A percentile compares a stretch with the other conserved stretches of the same genome.
Conservation (phyloP, 2,329 filamentous ascomycete genomes). For the Hypoxylon sp. region DNA sequence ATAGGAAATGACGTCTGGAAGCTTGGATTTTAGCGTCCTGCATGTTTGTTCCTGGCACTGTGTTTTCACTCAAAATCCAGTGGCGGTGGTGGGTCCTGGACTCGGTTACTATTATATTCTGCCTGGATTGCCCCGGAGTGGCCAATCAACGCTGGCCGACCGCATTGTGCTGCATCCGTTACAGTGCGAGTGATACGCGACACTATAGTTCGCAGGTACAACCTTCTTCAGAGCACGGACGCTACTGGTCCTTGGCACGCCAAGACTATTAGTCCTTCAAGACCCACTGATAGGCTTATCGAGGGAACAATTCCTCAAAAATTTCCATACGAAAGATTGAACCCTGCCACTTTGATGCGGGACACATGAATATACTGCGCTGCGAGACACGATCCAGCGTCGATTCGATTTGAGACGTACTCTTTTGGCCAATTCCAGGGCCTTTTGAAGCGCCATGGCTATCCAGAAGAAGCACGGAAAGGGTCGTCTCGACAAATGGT, state of each 20-base stretch:
- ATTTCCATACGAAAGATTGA: constrained; percentile 27
- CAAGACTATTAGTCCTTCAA: constrained; percentile 10
- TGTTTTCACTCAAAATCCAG: constrained; percentile 13
- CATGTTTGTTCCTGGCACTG: constrained; percentile 21
- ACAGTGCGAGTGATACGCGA: constrained; percentile 10
- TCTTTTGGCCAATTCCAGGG: constrained; percentile 4
- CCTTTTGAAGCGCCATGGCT: constrained; percentile 73
- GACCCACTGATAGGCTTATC: constrained; percentile 40
- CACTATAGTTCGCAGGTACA: not conserved
- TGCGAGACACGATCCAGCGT: constrained; percentile 7
- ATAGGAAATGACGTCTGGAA: constrained; percentile 30
- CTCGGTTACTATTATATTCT: constrained; percentile 22
- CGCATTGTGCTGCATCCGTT: not conserved
- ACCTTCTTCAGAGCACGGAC: not conserved
- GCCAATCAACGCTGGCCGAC: constrained; percentile 31
- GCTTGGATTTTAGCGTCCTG: constrained; percentile 15
- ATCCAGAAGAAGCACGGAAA: constrained; percentile 99
- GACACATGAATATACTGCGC: constrained; percentile 29
- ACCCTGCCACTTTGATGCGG: constrained; percentile 32
- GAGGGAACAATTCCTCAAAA: constrained; percentile 34
- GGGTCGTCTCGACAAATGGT: constrained; percentile 98
- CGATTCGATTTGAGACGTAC: constrained; percentile 9
- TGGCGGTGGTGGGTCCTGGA: constrained; percentile 10
- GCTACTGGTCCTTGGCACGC: not conserved
- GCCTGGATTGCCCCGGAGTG: constrained; percentile 6